A percentile compares a stretch with the other conserved stretches of the same genome.
These are phyloP conservation scores for Neurospora sp. DNA, from an alignment of 495 filamentous ascomycete species.

Conservation along the genomic window DNA sequence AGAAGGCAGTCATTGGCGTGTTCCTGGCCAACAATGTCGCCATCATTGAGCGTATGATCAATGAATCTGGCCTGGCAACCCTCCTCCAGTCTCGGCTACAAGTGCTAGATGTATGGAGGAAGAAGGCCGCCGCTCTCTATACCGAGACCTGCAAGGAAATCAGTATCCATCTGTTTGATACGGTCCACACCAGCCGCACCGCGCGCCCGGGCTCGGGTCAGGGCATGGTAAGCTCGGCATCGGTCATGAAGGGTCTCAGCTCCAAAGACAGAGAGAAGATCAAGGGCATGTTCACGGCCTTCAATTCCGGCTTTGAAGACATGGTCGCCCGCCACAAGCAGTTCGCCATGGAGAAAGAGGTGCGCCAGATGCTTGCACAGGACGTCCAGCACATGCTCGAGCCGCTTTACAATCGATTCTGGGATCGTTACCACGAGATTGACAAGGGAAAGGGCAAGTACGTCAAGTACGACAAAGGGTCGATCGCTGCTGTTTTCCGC, in stretches of 20 bases:
- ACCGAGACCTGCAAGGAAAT: conserved; percentile 83
- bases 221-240: conserved; percentile 59
- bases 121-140: conserved; percentile 73
- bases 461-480: conserved; percentile 86
- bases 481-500: conserved; percentile 45
- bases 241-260: conserved; percentile 69
- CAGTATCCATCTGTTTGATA: conserved; percentile 76
- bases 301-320: conserved; percentile 87
- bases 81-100: conserved; percentile 57
- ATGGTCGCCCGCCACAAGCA: conserved; percentile 69
- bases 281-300: conserved; percentile 85
- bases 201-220: conserved; percentile 58
- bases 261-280: conserved; percentile 90
- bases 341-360: conserved; percentile 79
- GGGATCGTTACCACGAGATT: conserved; percentile 94
- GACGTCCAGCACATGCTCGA: conserved; percentile 86
- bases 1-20: conserved; percentile 70
- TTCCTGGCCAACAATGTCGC: conserved; percentile 86
- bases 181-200: conserved; percentile 74
- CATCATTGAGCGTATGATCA: conserved; percentile 77
- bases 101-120: conserved; percentile 72
- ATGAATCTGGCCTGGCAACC: conserved; percentile 63
- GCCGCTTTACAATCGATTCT: conserved; percentile 89
- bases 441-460: conserved; percentile 97
- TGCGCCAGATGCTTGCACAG: conserved; percentile 61